phyloP scores from a whole-genome alignment of 106 monocot species.

The Dendrobium officinale region DNA sequence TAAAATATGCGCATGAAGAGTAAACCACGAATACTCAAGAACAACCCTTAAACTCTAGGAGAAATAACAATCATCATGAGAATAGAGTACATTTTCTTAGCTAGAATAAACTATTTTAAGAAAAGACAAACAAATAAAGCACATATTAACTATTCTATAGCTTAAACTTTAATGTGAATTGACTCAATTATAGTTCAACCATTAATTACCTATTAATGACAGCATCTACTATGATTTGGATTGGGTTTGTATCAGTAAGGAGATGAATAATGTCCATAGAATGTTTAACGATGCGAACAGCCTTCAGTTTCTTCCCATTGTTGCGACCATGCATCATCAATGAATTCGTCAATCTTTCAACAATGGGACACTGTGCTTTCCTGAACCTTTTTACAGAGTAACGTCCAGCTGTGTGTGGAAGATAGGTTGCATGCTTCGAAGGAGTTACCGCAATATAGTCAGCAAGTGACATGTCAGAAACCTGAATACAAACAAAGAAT shows the following conservation, averaged over 20 bases:
- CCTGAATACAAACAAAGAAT: conserved; percentile 14
- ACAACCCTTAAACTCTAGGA: too few species aligned
- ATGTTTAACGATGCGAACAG: conserved; percentile 50
- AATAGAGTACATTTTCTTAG: not conserved
- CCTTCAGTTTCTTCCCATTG: conserved; percentile 63
- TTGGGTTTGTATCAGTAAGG: conserved; percentile 46
- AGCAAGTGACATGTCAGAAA: conserved; percentile 36
- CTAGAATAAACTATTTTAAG: not conserved
- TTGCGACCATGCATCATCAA: conserved; percentile 72
- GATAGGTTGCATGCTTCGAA: conserved; percentile 39
- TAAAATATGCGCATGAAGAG: not conserved
- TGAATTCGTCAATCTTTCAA: conserved; percentile 62
- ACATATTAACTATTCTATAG: not conserved
- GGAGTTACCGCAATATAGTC: conserved; percentile 47
- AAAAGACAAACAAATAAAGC: not conserved
- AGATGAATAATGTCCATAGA: conserved; percentile 65
- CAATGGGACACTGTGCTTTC: conserved; percentile 54
- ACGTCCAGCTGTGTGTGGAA: conserved; percentile 61
- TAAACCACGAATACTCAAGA: not conserved
- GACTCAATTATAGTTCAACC: not conserved
- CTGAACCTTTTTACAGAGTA: conserved; percentile 52
- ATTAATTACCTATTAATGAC: conserved; percentile 39
- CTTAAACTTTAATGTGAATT: not conserved
- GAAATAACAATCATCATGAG: not conserved
- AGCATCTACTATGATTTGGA: conserved; percentile 52